These are phyloP conservation scores for Fusarium pseudocircinatum DNA, from an alignment of 2,329 filamentous ascomycete genomes.

Conservation along the genomic window DNA sequence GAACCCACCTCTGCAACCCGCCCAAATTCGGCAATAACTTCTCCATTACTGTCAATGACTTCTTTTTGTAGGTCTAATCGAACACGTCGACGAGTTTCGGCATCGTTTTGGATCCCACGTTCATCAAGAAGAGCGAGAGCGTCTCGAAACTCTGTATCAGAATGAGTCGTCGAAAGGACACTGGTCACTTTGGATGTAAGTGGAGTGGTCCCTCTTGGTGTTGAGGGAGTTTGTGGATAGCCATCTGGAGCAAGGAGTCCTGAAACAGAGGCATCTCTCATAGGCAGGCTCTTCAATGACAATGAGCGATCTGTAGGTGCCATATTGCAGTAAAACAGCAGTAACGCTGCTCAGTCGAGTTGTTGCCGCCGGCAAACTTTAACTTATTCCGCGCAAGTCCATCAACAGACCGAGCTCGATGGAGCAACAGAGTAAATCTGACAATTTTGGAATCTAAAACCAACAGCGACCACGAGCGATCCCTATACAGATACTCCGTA, in stretches of 20 bases:
- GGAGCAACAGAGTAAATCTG: background rate
- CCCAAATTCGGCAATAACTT: constrained; percentile 88
- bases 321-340: constrained; percentile 5
- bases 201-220: constrained; percentile 65
- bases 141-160: constrained; percentile 90
- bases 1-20: constrained; percentile 81
- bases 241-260: constrained; percentile 79
- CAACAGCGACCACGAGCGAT: background rate
- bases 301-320: constrained; percentile 35
- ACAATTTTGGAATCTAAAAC: background rate
- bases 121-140: constrained; percentile 81
- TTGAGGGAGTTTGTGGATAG: constrained; percentile 81
- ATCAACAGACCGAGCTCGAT: background rate
- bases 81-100: constrained; percentile 80
- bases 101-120: constrained; percentile 75
- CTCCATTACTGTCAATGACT: constrained; percentile 90
- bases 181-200: constrained; percentile 84
- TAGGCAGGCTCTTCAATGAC: constrained; percentile 35
- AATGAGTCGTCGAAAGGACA: constrained; percentile 90
- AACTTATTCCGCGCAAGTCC: constrained; percentile 12
- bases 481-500: background rate
- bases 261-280: constrained; percentile 40
- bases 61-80: constrained; percentile 89
- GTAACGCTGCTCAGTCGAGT: background rate
- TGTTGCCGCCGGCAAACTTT: background rate